phyloP scores from a whole-genome alignment of 768 basidiomycete genomes.

The Artomyces pyxidatus region DNA sequence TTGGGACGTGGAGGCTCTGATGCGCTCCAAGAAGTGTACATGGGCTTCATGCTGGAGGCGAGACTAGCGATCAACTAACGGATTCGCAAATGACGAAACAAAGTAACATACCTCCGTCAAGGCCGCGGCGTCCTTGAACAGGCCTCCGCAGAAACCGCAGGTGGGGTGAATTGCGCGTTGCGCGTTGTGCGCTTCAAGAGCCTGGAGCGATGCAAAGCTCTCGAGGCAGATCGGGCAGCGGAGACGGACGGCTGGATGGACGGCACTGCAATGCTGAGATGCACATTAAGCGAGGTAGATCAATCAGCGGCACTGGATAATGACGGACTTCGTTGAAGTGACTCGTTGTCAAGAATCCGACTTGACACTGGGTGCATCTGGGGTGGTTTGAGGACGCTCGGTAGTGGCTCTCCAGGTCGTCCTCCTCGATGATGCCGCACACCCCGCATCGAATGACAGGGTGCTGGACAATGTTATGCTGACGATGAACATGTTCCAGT shows the following conservation, averaged over 20 bases:
- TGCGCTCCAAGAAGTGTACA: background rate
- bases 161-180: slow-evolving; percentile 5
- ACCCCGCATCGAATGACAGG: slow-evolving; percentile 12
- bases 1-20: background rate
- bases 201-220: slow-evolving; percentile 7
- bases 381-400: slow-evolving; percentile 12
- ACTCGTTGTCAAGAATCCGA: slow-evolving; percentile 6
- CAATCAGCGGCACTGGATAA: background rate
- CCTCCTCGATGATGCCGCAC: slow-evolving; percentile 4
- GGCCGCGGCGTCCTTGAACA: slow-evolving; percentile 12
- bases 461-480: slow-evolving; percentile 11
- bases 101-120: slow-evolving; percentile 10
- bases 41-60: background rate
- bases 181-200: background rate
- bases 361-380: slow-evolving; percentile 1
- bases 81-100: background rate
- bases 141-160: slow-evolving; percentile 13
- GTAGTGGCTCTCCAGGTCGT: slow-evolving; percentile 12
- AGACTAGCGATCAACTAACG: background rate
- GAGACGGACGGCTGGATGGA: slow-evolving; percentile 1
- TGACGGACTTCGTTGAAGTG: slow-evolving; percentile 7
- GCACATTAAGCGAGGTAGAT: background rate
- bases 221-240: slow-evolving; percentile 6
- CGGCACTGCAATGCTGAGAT: slow-evolving; percentile 7
- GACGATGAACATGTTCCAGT: background rate